These are phyloP conservation scores for Abortiporus biennis DNA, from an alignment of 1,284 basidiomycete species.

Conservation along the genomic window DNA sequence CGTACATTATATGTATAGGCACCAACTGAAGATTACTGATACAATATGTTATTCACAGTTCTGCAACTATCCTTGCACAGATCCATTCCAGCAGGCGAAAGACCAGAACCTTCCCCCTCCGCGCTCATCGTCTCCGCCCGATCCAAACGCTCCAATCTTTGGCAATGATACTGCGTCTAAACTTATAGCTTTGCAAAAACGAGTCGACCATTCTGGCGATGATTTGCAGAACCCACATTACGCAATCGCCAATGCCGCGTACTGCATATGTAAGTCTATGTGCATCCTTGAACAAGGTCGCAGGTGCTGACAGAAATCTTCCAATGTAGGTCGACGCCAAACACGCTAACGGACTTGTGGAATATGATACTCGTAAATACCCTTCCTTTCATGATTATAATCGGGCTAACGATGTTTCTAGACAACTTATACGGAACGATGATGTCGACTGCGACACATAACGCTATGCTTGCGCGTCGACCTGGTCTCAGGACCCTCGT, in stretches of 20 bases:
- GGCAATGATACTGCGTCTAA: constrained; percentile 19
- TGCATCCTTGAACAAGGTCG: neutral
- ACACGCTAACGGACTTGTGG: constrained; percentile 56
- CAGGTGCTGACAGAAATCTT: constrained; percentile 13
- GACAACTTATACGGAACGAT: constrained; percentile 68
- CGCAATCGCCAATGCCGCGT: constrained; percentile 49
- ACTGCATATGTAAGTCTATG: constrained; percentile 44
- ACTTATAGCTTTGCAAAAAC: constrained; percentile 18
- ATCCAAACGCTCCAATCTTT: constrained; percentile 49
- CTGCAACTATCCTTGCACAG: constrained; percentile 49
- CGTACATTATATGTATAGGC: constrained; percentile 6
- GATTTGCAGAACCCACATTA: constrained; percentile 49
- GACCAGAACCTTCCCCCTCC: constrained; percentile 46
- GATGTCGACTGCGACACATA: constrained; percentile 59
- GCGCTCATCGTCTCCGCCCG: constrained; percentile 42
- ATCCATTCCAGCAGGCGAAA: constrained; percentile 50
- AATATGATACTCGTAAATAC: constrained; percentile 53
- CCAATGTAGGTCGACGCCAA: constrained; percentile 41
- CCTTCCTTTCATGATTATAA: neutral
- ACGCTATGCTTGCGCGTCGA: constrained; percentile 55
- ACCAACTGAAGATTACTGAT: neutral
- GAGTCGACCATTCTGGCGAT: constrained; percentile 26
- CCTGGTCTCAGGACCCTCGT: constrained; percentile 57
- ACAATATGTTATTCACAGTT: constrained; percentile 32
- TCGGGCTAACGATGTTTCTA: constrained; percentile 7